Percentiles rank a stretch among this genome's conserved stretches.
Evolutionary conservation across 805 yeast species (phyloP).

Genomic region (Kuraishia ogatae): DNA sequence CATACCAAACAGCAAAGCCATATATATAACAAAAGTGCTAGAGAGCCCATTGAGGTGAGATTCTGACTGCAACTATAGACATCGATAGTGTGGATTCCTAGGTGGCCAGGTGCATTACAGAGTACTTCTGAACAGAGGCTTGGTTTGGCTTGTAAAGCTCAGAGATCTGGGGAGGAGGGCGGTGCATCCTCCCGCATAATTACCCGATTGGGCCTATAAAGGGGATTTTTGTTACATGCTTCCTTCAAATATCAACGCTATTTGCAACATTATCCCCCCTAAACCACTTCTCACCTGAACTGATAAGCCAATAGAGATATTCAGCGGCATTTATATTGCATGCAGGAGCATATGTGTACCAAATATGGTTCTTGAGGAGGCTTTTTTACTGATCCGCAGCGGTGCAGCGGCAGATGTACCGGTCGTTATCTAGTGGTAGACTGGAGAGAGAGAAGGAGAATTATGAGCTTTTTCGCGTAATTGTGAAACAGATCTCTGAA

Average conservation of each 20-base stretch:
- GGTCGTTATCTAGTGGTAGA: neutral
- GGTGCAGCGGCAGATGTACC: neutral
- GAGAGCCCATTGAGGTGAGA: neutral
- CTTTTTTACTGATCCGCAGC: neutral
- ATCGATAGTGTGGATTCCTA: too few species aligned
- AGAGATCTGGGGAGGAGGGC: neutral
- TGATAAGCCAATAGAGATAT: neutral
- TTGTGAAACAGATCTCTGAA: neutral
- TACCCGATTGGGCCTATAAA: neutral
- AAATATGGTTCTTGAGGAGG: neutral
- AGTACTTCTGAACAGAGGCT: neutral
- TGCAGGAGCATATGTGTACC: neutral
- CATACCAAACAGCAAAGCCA: neutral
- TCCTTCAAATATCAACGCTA: neutral
- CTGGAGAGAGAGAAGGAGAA: neutral
- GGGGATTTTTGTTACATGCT: neutral
- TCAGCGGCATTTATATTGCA: neutral
- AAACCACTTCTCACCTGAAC: neutral
- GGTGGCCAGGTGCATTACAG: too few species aligned
- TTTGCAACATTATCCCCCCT: neutral
- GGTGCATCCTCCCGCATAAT: neutral
- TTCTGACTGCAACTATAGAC: neutral
- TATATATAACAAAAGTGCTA: too few species aligned
- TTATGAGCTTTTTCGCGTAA: neutral
- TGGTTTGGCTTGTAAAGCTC: neutral